Base-by-base conservation (phyloP, 768 basidiomycete species). In the Mycena crocata region DNA sequence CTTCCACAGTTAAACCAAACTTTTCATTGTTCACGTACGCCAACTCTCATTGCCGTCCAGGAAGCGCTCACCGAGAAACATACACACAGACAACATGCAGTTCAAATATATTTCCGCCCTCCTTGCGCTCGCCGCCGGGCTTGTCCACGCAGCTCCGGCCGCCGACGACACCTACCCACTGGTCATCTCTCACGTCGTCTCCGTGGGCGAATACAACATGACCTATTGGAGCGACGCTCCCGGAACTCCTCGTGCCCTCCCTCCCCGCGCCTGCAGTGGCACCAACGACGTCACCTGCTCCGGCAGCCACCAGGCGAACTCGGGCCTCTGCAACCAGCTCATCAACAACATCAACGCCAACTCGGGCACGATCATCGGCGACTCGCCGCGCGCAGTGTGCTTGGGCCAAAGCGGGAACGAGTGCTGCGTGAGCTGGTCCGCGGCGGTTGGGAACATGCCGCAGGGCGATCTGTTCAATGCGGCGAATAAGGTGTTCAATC, bases 351-450 rank as follows among this genome's bases (percentile, higher is more conserved):
- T 31, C 17, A 24, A 9, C 8, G 21, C 13, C 12, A 57, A 45
- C 30, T 26, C 17, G 10, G n/a, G 21, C 28, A 57, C 13, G 17
- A 12, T n/a, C 26, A 24, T 57, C 42, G 28, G 23, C 28, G 23
- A 57, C 15, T 32, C 40, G 8, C 42, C 56, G 21, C 42, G 56
- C 40, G 42, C 56, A 21, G 23, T 57, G 21, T 57, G 56, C n/a
- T 32, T 57, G 30, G 40, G 26, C 5, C 40, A 57, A n/a, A 21
- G 31, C 12, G 19, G n/a, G 24, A 24, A 57, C 31, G 28, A 35
- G 45, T 58, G 45, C 34, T 59, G 57, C 26, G 57, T 59, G 17
- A 39, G 57, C 57, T 37, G 46, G 45, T 49, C 57, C 26, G 24
- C 35, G 57, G 45, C 24, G 5, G 45, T 59, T 3, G 46, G 46